Percentiles rank a stretch among this genome's conserved stretches.
Evolutionary conservation across 2,329 filamentous ascomycete genomes (phyloP).

Genomic region (Monilinia fructicola): DNA sequence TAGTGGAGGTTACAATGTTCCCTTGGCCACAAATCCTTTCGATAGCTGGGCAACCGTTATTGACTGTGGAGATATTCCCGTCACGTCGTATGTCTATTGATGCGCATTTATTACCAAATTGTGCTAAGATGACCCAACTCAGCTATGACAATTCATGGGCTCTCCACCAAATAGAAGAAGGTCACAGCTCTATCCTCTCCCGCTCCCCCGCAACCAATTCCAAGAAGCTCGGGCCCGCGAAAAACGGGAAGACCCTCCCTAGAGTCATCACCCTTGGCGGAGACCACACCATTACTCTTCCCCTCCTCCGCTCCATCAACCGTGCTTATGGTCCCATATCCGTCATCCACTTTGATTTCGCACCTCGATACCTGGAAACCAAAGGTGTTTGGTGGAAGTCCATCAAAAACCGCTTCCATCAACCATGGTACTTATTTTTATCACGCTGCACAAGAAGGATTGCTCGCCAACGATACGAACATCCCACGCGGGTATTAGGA

Average conservation of each 20-base stretch:
- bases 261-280: conserved; percentile 75
- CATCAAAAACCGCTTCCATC: conserved; percentile 71
- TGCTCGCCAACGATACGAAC: conserved; percentile 78
- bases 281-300: conserved; percentile 62
- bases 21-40: conserved; percentile 76
- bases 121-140: not conserved
- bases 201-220: conserved; percentile 69
- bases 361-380: conserved; percentile 75
- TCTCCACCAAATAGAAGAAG: conserved; percentile 81
- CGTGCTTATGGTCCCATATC: conserved; percentile 60
- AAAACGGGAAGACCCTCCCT: conserved; percentile 73
- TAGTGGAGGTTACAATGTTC: conserved; percentile 86
- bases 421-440: conserved; percentile 92
- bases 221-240: conserved; percentile 64
- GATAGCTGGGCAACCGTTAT: conserved; percentile 76
- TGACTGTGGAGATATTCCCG: conserved; percentile 82
- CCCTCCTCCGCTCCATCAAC: conserved; percentile 59
- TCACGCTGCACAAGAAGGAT: conserved; percentile 74
- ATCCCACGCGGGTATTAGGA: conserved; percentile 85
- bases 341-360: conserved; percentile 62
- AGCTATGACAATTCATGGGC: conserved; percentile 83
- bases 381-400: conserved; percentile 82
- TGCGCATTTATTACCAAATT: not conserved
- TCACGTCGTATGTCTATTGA: conserved; percentile 65
- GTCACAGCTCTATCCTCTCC: conserved; percentile 73